Evolutionary conservation across 1,284 basidiomycete genomes (phyloP), one percentile per base, ranked within the genome.

Genomic region (Microbotryum intermedium): DNA sequence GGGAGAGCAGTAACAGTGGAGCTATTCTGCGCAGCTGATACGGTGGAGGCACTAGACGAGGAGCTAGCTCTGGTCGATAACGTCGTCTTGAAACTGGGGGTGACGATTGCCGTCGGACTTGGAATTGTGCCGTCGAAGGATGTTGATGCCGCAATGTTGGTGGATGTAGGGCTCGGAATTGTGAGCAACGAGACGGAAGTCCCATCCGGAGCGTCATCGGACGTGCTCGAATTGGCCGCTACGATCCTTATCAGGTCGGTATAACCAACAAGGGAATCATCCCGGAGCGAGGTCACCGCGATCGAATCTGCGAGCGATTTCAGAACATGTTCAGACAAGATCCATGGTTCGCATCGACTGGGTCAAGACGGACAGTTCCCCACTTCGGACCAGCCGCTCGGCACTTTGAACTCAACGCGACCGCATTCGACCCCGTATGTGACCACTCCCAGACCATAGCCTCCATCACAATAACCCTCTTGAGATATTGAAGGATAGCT

Each of bases 171-270:
- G 6, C 30, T 56, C 0, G 62, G n/a, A 46, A 65, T 65, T 5
- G 60, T 57, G 23, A 57, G 21, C 46, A 67, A 53, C 1, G 60
- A 50, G n/a, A 57, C 58, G 13, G n/a, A 18, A 2, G 62, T 64
- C 23, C 62, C 65, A 7, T 50, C 42, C 8, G 62, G 60, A 16
- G 48, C 50, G 30, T 21, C n/a, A 16, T 45, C 25, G 30, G 55
- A 48, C 1, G 44, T n/a, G 4, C 46, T 26, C 4, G 47, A 25
- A 54, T 60, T 57, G 29, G 51, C 30, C 5, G 52, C 46, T 1
- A 55, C 45, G 57, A 67, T 61, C 21, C 54, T 65, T 55, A 67
- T 62, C 49, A 50, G 55, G 55, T 67, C 66, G 30, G 66, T 67
- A 59, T 65, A 67, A 34, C 66, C 66, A 39, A 47, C 34, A 21